These are phyloP conservation scores for Nemania sp. DNA, from an alignment of 2,329 filamentous ascomycete species.

Conservation along the genomic window DNA sequence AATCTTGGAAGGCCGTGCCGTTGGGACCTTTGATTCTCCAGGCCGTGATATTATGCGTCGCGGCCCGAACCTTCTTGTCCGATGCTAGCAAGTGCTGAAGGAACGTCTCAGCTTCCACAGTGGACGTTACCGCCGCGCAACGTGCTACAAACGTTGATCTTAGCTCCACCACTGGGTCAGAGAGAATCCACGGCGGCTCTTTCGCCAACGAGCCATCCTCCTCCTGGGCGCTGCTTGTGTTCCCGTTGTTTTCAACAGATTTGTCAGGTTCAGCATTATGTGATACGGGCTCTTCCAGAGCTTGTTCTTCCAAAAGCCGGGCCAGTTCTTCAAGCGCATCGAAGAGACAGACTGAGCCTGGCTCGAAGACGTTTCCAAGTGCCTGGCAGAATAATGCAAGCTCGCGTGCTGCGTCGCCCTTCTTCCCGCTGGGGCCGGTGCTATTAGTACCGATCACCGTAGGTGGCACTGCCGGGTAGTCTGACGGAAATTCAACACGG, in stretches of 20 bases:
- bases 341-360: slow-evolving; percentile 82
- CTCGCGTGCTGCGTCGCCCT: slow-evolving; percentile 72
- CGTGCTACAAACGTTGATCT: slow-evolving; percentile 89
- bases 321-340: slow-evolving; percentile 81
- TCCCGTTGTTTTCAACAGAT: slow-evolving; percentile 8
- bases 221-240: slow-evolving; percentile 19
- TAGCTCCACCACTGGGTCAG: slow-evolving; percentile 74
- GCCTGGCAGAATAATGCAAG: slow-evolving; percentile 70
- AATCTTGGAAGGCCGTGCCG: slow-evolving; percentile 75
- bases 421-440: slow-evolving; percentile 67
- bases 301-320: slow-evolving; percentile 45
- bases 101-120: slow-evolving; percentile 70
- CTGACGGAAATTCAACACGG: slow-evolving; percentile 67
- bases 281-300: slow-evolving; percentile 33
- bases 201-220: slow-evolving; percentile 28
- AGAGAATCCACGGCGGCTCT: slow-evolving; percentile 69
- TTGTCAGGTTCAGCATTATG: slow-evolving; percentile 27
- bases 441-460: slow-evolving; percentile 77
- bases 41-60: slow-evolving; percentile 94
- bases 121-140: slow-evolving; percentile 68
- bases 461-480: slow-evolving; percentile 77
- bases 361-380: slow-evolving; percentile 67
- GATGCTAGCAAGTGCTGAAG: slow-evolving; percentile 76
- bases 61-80: slow-evolving; percentile 82
- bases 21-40: slow-evolving; percentile 76